Evolutionary conservation across 2,329 filamentous ascomycete genomes (phyloP).

Genomic region (Fusarium penzigii): DNA sequence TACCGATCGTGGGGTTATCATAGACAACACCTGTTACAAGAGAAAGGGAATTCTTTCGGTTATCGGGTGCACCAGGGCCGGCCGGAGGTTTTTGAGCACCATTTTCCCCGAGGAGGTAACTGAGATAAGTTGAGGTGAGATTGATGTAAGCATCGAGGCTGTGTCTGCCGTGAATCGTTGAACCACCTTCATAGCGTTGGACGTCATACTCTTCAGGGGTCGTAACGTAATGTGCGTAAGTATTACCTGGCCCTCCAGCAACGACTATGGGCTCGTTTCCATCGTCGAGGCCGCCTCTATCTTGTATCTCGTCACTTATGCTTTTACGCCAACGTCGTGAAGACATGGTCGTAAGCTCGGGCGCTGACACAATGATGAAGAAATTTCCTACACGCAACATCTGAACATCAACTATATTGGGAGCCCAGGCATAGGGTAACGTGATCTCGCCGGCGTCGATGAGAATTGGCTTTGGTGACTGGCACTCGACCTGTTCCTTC

Average conservation of each 20-base stretch:
- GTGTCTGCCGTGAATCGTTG: slow-evolving; percentile 82
- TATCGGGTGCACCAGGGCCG: slow-evolving; percentile 72
- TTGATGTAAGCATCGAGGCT: slow-evolving; percentile 88
- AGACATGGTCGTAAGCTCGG: slow-evolving; percentile 86
- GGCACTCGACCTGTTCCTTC: slow-evolving; percentile 69
- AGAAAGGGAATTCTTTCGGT: slow-evolving; percentile 71
- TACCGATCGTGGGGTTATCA: slow-evolving; percentile 67
- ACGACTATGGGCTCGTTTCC: slow-evolving; percentile 67
- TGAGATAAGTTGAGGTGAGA: slow-evolving; percentile 66
- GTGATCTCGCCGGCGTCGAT: slow-evolving; percentile 84
- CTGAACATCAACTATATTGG: slow-evolving; percentile 90
- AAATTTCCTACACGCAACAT: slow-evolving; percentile 81
- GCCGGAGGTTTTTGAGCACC: slow-evolving; percentile 42
- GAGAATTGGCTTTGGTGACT: slow-evolving; percentile 79
- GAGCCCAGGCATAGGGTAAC: slow-evolving; percentile 81
- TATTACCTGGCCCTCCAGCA: slow-evolving; percentile 86
- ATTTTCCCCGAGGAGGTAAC: slow-evolving; percentile 37
- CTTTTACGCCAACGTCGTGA: slow-evolving; percentile 82
- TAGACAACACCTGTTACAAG: slow-evolving; percentile 81
- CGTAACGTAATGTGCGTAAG: slow-evolving; percentile 80
- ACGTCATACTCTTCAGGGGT: slow-evolving; percentile 80
- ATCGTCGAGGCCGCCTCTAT: slow-evolving; percentile 49
- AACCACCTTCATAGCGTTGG: slow-evolving; percentile 94
- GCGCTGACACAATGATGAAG: slow-evolving; percentile 79
- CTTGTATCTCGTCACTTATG: slow-evolving; percentile 54